These are phyloP conservation scores for Cucumis melo DNA, from an alignment of 306 rosid genomes.

Conservation along the genomic window DNA sequence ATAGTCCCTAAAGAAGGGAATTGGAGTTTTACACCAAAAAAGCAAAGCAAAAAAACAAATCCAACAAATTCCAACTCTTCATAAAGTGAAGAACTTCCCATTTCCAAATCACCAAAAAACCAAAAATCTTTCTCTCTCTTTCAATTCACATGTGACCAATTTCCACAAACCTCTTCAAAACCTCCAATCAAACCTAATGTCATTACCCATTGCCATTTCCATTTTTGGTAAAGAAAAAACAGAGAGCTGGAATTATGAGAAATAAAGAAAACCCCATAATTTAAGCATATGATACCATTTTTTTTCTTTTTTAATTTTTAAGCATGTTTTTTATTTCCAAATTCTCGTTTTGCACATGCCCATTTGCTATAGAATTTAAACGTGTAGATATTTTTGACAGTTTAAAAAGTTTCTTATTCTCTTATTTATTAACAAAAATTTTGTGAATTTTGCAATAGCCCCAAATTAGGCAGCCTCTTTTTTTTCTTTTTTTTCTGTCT, in stretches of 20 bases:
- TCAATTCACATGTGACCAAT: constrained; percentile 5
- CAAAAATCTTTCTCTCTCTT: background rate
- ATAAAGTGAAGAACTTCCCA: background rate
- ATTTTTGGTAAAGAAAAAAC: background rate
- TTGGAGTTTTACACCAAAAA: background rate
- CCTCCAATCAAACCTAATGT: background rate
- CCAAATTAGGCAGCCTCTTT: background rate
- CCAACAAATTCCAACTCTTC: background rate
- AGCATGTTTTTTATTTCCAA: background rate
- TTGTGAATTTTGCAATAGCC: background rate
- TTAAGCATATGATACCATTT: background rate
- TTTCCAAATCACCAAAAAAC: background rate
- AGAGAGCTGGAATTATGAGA: background rate
- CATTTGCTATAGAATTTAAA: background rate
- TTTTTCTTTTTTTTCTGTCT: background rate
- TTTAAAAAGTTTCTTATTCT: background rate
- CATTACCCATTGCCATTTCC: background rate
- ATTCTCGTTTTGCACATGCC: constrained; percentile 18
- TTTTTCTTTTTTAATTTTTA: background rate
- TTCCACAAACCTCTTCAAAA: background rate
- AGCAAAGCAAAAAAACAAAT: background rate
- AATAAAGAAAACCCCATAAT: background rate
- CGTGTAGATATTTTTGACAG: background rate
- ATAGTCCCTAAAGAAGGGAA: background rate
- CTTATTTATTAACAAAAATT: background rate